Conservation (phyloP, 441 rosid species). For the Hypseocharis bilobata region DNA sequence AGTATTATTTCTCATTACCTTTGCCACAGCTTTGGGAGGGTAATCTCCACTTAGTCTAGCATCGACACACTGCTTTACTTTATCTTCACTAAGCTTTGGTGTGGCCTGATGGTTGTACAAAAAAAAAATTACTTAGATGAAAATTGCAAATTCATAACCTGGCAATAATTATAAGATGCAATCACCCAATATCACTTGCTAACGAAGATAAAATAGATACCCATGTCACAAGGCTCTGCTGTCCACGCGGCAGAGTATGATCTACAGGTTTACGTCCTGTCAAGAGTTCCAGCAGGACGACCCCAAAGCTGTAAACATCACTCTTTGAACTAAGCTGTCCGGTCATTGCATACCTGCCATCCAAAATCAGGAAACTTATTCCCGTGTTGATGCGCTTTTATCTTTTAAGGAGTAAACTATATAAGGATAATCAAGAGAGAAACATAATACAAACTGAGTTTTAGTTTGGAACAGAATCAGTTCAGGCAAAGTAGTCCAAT, state of each 20-base stretch:
- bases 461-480: neutral
- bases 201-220: constrained; percentile 21
- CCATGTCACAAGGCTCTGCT: constrained; percentile 64
- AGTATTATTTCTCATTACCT: constrained; percentile 26
- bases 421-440: neutral
- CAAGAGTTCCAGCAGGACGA: constrained; percentile 52
- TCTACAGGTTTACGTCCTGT: constrained; percentile 60
- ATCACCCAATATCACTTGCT: too few relatives aligned
- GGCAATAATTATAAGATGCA: neutral
- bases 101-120: constrained; percentile 35
- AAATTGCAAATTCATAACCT: neutral
- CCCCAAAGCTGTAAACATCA: constrained; percentile 57
- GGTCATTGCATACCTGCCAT: constrained; percentile 47
- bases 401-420: neutral
- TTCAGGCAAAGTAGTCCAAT: neutral
- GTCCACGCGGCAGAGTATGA: constrained; percentile 51
- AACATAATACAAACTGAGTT: too few relatives aligned
- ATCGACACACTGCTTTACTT: constrained; percentile 54
- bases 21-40: constrained; percentile 57
- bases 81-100: constrained; percentile 62
- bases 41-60: constrained; percentile 42
- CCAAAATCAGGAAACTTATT: neutral
- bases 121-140: neutral
- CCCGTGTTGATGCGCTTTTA: neutral
- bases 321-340: constrained; percentile 51